These are phyloP conservation scores for Aureoboletus auriporus DNA, from an alignment of 768 basidiomycete species.

Conservation along the genomic window DNA sequence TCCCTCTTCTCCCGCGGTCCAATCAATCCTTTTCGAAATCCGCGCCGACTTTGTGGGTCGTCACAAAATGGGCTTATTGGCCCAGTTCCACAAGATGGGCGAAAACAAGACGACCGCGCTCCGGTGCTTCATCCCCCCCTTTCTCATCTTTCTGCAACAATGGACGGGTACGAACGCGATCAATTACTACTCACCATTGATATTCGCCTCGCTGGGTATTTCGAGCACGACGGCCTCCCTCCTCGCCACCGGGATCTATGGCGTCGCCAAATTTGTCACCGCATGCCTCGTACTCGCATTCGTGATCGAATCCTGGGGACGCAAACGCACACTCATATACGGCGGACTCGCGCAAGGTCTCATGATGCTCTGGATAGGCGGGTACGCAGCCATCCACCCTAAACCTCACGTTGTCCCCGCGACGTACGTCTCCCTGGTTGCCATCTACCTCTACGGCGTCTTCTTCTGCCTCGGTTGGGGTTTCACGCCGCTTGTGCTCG, in stretches of 20 bases:
- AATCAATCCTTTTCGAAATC: slow-evolving; percentile 32
- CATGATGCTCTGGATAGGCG: slow-evolving; percentile 37
- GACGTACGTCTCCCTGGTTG: slow-evolving; percentile 32
- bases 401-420: slow-evolving; percentile 20
- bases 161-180: slow-evolving; percentile 41
- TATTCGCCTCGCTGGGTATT: slow-evolving; percentile 35
- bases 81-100: slow-evolving; percentile 32
- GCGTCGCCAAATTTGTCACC: slow-evolving; percentile 35
- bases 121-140: slow-evolving; percentile 30
- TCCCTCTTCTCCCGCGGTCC: slow-evolving; percentile 25
- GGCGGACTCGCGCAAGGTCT: slow-evolving; percentile 33
- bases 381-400: slow-evolving; percentile 30
- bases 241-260: slow-evolving; percentile 39
- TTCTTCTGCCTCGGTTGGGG: slow-evolving; percentile 35
- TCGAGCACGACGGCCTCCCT: slow-evolving; percentile 29
- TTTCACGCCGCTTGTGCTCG: slow-evolving; percentile 32
- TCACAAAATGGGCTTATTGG: slow-evolving; percentile 17
- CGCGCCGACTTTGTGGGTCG: slow-evolving; percentile 33
- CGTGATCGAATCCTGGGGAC: slow-evolving; percentile 37
- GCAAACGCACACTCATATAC: slow-evolving; percentile 34
- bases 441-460: slow-evolving; percentile 35
- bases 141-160: slow-evolving; percentile 36
- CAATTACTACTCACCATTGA: slow-evolving; percentile 37
- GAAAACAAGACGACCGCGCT: slow-evolving; percentile 26
- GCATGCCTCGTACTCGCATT: slow-evolving; percentile 32